Base-by-base conservation (phyloP, 192 early-diverging fungal genomes). In the Allomyces macrogynus region DNA sequence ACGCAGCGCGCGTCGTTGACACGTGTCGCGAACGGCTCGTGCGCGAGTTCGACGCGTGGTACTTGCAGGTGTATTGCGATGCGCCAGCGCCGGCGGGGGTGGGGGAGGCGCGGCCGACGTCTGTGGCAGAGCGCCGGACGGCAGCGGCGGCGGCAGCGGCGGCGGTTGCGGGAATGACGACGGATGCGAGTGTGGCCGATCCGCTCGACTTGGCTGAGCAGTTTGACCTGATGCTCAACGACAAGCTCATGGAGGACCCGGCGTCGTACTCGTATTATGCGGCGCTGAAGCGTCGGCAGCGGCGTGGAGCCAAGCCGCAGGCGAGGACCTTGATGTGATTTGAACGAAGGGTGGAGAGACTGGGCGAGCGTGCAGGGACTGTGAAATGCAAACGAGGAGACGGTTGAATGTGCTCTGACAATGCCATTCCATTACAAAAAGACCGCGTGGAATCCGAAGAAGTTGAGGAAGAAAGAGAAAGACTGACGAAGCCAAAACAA, bases 11-110 rank as follows among this genome's bases (percentile, higher is more conserved):
- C 23, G 64, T 84, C 22, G 78, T 80, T n/a, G 82, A 81, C 63
- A 78, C 74, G 65, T 83, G 76, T 64, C 65, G 82, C 18, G 75
- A 79, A 64, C 78, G 78, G 61, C 71, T 84, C 10, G 79, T 84
- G 77, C 43, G 65, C 10, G 82, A 83, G 63, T 84, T 84, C 71
- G 82, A 84, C 60, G 66, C 66, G 25, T 82, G 79, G 78, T 84
- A 75, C 63, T 78, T 80, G 60, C 64, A 42, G 1, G 62, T 68
- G 27, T 83, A 75, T 72, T 14, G 49, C 49, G 20, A n/a, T n/a
- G 49, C 49, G 16, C 12, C 49, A n/a, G 49, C 20, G 49, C 16
- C 20, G 49, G 49, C 49, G 20, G 49, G 1, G 1, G 49, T 10
- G 2, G 49, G 12, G 12, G 12, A 14, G 49, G 49, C 16, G 20